Evolutionary conservation across 331 rosid genomes (phyloP).

Genomic region (Pyracantha coccinea): DNA sequence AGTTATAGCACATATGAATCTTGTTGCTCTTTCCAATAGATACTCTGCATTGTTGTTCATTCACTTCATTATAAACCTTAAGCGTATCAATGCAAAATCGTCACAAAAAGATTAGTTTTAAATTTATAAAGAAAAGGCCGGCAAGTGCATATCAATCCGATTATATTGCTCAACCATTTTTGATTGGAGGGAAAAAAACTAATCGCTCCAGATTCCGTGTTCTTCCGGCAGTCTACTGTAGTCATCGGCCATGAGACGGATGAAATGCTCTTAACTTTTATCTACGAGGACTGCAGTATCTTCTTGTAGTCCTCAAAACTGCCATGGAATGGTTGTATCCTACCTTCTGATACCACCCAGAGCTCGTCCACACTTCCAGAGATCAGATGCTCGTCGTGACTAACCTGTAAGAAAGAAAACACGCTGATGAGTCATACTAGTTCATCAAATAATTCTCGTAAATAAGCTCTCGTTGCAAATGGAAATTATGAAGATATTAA

Average conservation of each 20-base stretch:
- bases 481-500: neutral
- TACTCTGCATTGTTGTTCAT: neutral
- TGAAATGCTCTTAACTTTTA: neutral
- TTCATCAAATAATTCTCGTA: neutral
- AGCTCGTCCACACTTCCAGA: slow-evolving; percentile 99
- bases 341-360: slow-evolving; percentile 92
- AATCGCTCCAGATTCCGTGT: too few relatives aligned
- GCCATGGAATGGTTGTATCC: slow-evolving; percentile 74
- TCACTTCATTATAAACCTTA: neutral
- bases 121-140: too few relatives aligned
- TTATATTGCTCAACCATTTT: neutral
- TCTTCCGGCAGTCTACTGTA: too few relatives aligned
- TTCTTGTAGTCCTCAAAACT: slow-evolving; percentile 82
- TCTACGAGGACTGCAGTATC: slow-evolving; percentile 60
- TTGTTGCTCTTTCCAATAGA: neutral
- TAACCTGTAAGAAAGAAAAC: slow-evolving; percentile 53
- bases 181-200: neutral
- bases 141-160: neutral
- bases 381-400: slow-evolving; percentile 96
- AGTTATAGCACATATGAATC: too few relatives aligned
- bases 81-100: neutral
- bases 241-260: neutral
- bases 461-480: neutral
- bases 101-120: neutral
- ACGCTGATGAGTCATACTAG: neutral